These are phyloP conservation scores for Syzygium oleosum DNA, from an alignment of 345 rosid species.

Conservation along the genomic window DNA sequence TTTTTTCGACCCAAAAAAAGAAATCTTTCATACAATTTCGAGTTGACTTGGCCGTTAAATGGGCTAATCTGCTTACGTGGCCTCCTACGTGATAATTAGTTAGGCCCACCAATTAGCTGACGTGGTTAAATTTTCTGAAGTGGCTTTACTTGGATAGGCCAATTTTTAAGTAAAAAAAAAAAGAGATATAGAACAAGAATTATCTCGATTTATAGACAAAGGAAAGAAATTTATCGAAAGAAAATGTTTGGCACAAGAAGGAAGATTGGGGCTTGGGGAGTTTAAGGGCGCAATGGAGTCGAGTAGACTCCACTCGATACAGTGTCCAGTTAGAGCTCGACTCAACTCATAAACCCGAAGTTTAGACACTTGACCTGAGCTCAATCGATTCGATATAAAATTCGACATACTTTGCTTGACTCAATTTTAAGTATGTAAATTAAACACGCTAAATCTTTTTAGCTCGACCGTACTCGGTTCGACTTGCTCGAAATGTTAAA, in stretches of 20 bases:
- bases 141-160: not conserved
- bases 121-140: not conserved
- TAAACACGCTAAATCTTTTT: not conserved
- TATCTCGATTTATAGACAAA: not conserved
- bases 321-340: accelerated
- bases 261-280: not conserved
- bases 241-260: not conserved
- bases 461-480: too few species aligned
- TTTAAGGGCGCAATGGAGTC: not conserved
- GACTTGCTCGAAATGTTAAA: not conserved
- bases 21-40: too few species aligned
- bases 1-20: too few species aligned
- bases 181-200: not conserved
- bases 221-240: not conserved
- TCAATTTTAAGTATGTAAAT: not conserved
- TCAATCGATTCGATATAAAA: accelerated
- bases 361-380: accelerated
- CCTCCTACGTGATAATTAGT: not conserved
- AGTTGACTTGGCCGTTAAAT: not conserved
- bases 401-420: not conserved
- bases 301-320: not conserved
- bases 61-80: not conserved
- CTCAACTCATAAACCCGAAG: accelerated
- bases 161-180: too few species aligned
- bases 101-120: not conserved